These are phyloP conservation scores for Termitomyces sp. DNA, from an alignment of 768 basidiomycete genomes.

Conservation along the genomic window DNA sequence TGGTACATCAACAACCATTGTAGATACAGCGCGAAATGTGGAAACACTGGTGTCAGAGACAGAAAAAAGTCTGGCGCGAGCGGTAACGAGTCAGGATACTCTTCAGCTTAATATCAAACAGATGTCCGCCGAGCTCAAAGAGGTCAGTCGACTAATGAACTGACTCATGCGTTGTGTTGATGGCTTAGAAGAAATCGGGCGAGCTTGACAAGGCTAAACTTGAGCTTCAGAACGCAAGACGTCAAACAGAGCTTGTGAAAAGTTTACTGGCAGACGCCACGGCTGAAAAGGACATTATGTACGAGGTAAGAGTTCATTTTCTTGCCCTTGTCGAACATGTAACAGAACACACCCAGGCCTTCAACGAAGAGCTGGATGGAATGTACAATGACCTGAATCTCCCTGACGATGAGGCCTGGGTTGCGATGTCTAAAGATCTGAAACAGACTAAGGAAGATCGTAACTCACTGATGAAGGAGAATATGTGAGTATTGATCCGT, in stretches of 20 bases:
- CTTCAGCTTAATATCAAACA: conserved; percentile 45
- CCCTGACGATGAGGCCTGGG: conserved; percentile 80
- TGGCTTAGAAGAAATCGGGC: conserved; percentile 38
- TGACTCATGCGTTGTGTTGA: background rate
- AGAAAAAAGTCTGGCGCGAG: conserved; percentile 50
- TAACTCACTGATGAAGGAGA: conserved; percentile 73
- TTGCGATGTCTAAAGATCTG: conserved; percentile 70
- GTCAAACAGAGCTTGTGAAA: conserved; percentile 78
- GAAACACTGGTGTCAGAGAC: conserved; percentile 51
- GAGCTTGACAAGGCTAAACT: conserved; percentile 58
- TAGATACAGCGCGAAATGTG: conserved; percentile 38
- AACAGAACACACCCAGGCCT: conserved; percentile 50
- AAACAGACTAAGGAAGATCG: conserved; percentile 68
- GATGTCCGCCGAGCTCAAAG: conserved; percentile 46
- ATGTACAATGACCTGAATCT: conserved; percentile 86
- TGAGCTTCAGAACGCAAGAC: conserved; percentile 64
- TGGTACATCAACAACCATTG: conserved; percentile 17
- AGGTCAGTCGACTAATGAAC: conserved; percentile 35
- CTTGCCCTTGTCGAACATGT: background rate
- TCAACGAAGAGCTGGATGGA: conserved; percentile 89
- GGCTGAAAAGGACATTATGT: conserved; percentile 89
- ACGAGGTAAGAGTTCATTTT: conserved; percentile 54
- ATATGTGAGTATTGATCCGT: conserved; percentile 50
- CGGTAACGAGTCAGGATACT: conserved; percentile 48
- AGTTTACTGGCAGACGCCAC: conserved; percentile 71